Conservation (phyloP, 2,329 filamentous ascomycete species). For the Epichloe hybrida region DNA sequence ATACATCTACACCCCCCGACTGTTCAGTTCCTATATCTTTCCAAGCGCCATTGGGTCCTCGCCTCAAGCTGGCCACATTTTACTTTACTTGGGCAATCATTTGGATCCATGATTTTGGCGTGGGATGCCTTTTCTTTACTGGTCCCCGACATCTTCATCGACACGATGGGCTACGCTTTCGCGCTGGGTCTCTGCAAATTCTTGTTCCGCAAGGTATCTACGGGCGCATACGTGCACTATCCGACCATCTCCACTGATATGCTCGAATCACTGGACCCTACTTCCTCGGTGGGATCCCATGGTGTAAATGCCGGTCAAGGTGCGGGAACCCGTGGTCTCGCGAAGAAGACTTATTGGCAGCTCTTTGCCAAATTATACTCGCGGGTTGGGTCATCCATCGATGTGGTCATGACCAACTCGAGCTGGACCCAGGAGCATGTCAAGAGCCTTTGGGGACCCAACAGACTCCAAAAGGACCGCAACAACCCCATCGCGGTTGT, state of each 20-base stretch:
- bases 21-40: slow-evolving; percentile 80
- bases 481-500: slow-evolving; percentile 55
- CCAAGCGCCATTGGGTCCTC: slow-evolving; percentile 74
- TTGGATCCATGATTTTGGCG: slow-evolving; percentile 76
- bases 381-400: slow-evolving; percentile 67
- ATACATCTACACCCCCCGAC: slow-evolving; percentile 75
- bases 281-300: slow-evolving; percentile 41
- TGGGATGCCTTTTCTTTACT: slow-evolving; percentile 89
- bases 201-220: slow-evolving; percentile 69
- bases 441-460: slow-evolving; percentile 60
- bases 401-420: slow-evolving; percentile 96
- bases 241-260: slow-evolving; percentile 98
- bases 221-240: slow-evolving; percentile 91
- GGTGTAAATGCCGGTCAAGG: slow-evolving; percentile 79
- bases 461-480: slow-evolving; percentile 31
- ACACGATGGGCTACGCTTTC: slow-evolving; percentile 98
- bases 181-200: slow-evolving; percentile 69
- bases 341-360: slow-evolving; percentile 77
- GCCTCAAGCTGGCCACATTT: slow-evolving; percentile 82
- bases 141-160: slow-evolving; percentile 85
- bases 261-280: slow-evolving; percentile 67
- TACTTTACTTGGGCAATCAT: slow-evolving; percentile 83
- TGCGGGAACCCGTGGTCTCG: slow-evolving; percentile 51
- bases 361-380: slow-evolving; percentile 74
- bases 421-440: slow-evolving; percentile 87